Conservation (phyloP, 257 asterid genomes). For the Ballota nigra region DNA sequence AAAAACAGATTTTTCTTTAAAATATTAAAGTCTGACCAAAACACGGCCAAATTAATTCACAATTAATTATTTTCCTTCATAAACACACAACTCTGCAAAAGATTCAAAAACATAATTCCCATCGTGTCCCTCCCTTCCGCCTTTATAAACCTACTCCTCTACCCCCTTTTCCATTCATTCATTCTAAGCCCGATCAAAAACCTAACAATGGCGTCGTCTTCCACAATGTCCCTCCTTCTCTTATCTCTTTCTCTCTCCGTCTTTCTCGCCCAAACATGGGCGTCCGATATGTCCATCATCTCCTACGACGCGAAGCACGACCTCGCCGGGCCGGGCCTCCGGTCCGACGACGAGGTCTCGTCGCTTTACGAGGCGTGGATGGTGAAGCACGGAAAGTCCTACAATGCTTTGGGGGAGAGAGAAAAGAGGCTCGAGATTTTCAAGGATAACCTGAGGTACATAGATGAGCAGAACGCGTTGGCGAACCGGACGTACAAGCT, state of each 20-base stretch:
- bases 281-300: slow-evolving; percentile 59
- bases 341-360: slow-evolving; percentile 37
- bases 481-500: slow-evolving; percentile 43
- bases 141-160: slow-evolving; percentile 21
- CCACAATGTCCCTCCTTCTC: slow-evolving; percentile 14
- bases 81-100: background rate
- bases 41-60: background rate
- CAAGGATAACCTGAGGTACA: slow-evolving; percentile 45
- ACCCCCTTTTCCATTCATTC: slow-evolving; percentile 13
- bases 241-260: slow-evolving; percentile 22
- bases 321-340: slow-evolving; percentile 9
- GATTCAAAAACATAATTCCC: background rate
- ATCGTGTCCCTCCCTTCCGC: slow-evolving; percentile 3
- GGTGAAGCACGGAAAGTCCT: slow-evolving; percentile 51
- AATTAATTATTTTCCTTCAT: background rate
- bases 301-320: slow-evolving; percentile 37
- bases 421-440: slow-evolving; percentile 51
- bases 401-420: slow-evolving; percentile 54
- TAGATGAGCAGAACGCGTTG: slow-evolving; percentile 47
- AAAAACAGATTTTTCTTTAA: too few species aligned
- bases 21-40: too few species aligned
- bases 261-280: slow-evolving; percentile 30
- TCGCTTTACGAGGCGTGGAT: slow-evolving; percentile 56
- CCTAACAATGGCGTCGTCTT: slow-evolving; percentile 24
- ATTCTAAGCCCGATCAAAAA: background rate